phyloP scores from a whole-genome alignment of 1,139 yeast species.

The Taiozyma sp. region DNA sequence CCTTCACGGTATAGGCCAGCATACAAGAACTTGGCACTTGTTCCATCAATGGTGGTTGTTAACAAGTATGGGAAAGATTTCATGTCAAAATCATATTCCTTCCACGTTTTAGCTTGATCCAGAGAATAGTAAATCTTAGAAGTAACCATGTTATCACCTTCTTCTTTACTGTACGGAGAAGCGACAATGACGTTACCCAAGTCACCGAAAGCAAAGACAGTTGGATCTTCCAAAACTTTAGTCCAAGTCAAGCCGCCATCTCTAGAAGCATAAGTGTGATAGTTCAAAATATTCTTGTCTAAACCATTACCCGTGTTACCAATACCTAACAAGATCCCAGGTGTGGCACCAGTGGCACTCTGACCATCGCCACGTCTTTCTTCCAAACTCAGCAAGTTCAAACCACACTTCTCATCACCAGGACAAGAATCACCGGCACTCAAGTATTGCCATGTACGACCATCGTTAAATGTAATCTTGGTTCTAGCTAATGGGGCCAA shows the following conservation, averaged over 20 bases:
- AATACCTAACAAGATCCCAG: conserved; percentile 63
- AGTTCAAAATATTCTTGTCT: conserved; percentile 23
- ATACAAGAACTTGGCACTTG: conserved; percentile 57
- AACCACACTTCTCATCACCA: conserved; percentile 43
- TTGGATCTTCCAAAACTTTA: conserved; percentile 49
- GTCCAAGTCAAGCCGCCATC: conserved; percentile 80
- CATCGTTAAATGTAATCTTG: conserved; percentile 59
- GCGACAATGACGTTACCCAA: conserved; percentile 75
- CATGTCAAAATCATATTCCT: conserved; percentile 42
- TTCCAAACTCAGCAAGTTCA: conserved; percentile 48
- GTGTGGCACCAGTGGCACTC: conserved; percentile 60
- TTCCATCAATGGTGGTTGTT: conserved; percentile 69
- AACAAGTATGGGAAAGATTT: conserved; percentile 42
- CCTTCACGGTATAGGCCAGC: conserved; percentile 40
- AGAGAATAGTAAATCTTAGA: conserved; percentile 49
- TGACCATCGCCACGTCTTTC: conserved; percentile 54
- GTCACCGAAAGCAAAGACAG: conserved; percentile 68
- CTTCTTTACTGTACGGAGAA: conserved; percentile 34
- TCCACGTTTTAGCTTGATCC: conserved; percentile 76
- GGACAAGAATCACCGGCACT: conserved; percentile 44
- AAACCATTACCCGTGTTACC: conserved; percentile 47
- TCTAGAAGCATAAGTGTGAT: conserved; percentile 60
- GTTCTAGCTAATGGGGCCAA: conserved; percentile 28
- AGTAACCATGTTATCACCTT: conserved; percentile 25
- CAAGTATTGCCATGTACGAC: conserved; percentile 55